Conservation (phyloP, 2,329 filamentous ascomycete species). For the Amauroascus niger region DNA sequence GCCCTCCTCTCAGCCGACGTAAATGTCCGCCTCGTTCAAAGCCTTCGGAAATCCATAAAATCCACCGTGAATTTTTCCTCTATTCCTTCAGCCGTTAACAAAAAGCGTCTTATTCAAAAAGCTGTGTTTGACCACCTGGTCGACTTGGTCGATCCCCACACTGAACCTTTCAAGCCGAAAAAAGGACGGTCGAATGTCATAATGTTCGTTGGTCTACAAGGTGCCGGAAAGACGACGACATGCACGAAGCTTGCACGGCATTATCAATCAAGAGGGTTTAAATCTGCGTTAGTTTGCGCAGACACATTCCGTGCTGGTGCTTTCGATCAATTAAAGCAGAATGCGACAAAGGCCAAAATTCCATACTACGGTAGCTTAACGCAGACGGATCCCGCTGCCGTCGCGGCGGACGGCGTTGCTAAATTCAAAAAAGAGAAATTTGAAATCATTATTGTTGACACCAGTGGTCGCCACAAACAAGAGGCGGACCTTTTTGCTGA, state of each 20-base stretch:
- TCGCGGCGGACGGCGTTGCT: slow-evolving; percentile 89
- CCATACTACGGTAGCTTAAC: slow-evolving; percentile 96
- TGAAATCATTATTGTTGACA: slow-evolving; percentile 98
- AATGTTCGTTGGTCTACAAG: slow-evolving; percentile 98
- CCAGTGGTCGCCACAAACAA: slow-evolving; percentile 86
- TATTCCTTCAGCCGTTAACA: slow-evolving; percentile 82
- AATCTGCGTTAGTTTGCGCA: slow-evolving; percentile 86
- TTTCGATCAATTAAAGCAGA: slow-evolving; percentile 97
- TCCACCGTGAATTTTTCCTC: slow-evolving; percentile 89
- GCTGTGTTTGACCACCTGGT: slow-evolving; percentile 96
- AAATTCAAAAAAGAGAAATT: slow-evolving; percentile 99
- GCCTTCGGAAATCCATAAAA: slow-evolving; percentile 88
- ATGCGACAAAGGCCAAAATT: slow-evolving; percentile 97
- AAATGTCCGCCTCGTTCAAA: slow-evolving; percentile 85
- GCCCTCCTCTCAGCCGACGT: slow-evolving; percentile 95
- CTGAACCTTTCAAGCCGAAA: slow-evolving; percentile 90
- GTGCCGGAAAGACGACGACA: slow-evolving; percentile 94
- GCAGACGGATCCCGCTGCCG: slow-evolving; percentile 87
- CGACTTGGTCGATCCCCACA: slow-evolving; percentile 87
- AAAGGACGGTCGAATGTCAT: slow-evolving; percentile 95
- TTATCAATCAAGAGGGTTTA: slow-evolving; percentile 90
- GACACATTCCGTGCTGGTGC: slow-evolving; percentile 98
- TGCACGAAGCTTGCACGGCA: slow-evolving; percentile 94
- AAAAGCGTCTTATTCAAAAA: slow-evolving; percentile 97
- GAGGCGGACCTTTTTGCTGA: slow-evolving; percentile 92